Conservation (phyloP, 208 protist genomes). For the Trichomonas vaginalis region DNA sequence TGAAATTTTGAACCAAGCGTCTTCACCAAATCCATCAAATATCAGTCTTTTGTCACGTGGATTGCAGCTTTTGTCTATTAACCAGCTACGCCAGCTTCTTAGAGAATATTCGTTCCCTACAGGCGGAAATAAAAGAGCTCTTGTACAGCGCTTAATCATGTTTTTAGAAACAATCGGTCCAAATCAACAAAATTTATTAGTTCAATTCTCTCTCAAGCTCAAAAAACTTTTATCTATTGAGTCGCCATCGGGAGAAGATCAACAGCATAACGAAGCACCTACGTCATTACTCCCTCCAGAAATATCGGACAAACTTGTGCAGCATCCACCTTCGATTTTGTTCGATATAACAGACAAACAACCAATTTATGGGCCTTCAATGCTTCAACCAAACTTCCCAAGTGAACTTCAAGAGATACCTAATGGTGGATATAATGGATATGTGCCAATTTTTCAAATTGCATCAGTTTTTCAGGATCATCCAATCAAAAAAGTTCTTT, state of each 20-base stretch:
- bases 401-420: neutral
- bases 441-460: neutral
- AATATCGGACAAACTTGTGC: neutral
- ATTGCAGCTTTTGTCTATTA: neutral
- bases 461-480: neutral
- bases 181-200: neutral
- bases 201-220: neutral
- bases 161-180: neutral
- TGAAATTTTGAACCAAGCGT: neutral
- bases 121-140: neutral
- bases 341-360: neutral
- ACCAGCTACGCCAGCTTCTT: neutral
- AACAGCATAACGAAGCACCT: neutral
- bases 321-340: neutral
- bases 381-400: neutral
- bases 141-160: neutral
- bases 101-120: neutral
- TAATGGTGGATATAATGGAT: neutral
- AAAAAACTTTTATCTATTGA: neutral
- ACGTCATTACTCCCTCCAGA: neutral
- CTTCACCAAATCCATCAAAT: neutral
- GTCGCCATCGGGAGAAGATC: neutral
- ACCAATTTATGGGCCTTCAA: neutral
- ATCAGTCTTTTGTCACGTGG: neutral
- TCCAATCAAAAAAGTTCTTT: neutral